Evolutionary conservation across 441 rosid species (phyloP).

Genomic region (Lagerstroemia fauriei): DNA sequence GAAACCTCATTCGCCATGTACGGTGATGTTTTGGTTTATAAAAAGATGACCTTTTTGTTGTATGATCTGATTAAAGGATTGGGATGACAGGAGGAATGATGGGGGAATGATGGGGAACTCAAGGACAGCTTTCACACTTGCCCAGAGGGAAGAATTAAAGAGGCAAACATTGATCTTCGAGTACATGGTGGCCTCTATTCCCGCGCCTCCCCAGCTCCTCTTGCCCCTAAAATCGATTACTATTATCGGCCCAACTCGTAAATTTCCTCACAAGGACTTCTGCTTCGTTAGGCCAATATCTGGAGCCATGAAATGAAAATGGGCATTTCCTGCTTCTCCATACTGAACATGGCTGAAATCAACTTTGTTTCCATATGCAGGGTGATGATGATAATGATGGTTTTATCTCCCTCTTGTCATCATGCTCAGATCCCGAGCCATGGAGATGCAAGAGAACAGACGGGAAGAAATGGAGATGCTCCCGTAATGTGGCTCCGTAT

Average conservation of each 20-base stretch:
- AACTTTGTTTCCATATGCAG: not conserved
- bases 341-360: not conserved
- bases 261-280: not conserved
- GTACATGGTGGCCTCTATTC: constrained; percentile 55
- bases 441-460: constrained; percentile 77
- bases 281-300: not conserved
- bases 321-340: not conserved
- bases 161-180: constrained; percentile 54
- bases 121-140: constrained; percentile 49
- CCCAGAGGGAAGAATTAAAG: constrained; percentile 62
- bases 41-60: not conserved
- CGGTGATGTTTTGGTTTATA: not conserved
- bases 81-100: constrained; percentile 40
- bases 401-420: constrained; percentile 21
- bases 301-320: not conserved
- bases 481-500: constrained; percentile 64
- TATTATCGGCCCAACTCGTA: not conserved
- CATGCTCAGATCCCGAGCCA: constrained; percentile 49
- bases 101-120: constrained; percentile 42
- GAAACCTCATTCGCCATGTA: not conserved
- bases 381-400: not conserved
- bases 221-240: constrained; percentile 37
- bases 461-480: constrained; percentile 80
- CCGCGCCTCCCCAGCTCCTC: constrained; percentile 60
- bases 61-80: not conserved